Conservation (phyloP, 805 yeast genomes). For the Lipomyces chichibuensis region DNA sequence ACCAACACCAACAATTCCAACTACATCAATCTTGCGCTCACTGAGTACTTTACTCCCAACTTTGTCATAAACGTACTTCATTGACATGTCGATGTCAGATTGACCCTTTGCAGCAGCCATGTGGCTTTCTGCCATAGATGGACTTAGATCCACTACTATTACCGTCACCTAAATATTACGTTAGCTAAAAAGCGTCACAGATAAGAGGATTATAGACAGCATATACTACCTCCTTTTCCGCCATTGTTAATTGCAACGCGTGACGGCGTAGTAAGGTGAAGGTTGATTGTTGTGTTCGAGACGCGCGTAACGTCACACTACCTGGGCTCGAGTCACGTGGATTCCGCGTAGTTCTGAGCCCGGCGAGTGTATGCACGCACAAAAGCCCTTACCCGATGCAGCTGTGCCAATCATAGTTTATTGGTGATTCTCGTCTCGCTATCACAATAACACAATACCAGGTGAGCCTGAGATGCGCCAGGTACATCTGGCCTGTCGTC, state of each 20-base stretch:
- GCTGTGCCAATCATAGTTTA: not conserved
- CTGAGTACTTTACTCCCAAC: slow-evolving; percentile 40
- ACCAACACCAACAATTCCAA: slow-evolving; percentile 39
- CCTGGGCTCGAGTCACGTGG: too few relatives aligned
- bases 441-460: not conserved
- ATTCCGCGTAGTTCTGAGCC: too few relatives aligned
- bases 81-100: slow-evolving; percentile 26
- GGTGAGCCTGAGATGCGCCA: not conserved
- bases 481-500: not conserved
- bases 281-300: too few relatives aligned
- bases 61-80: slow-evolving; percentile 50
- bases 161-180: slow-evolving; percentile 45
- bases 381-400: not conserved
- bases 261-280: too few relatives aligned
- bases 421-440: not conserved
- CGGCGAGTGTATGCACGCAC: not conserved
- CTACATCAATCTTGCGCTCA: slow-evolving; percentile 40
- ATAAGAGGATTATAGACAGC: not conserved
- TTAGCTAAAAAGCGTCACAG: not conserved
- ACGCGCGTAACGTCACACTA: too few relatives aligned
- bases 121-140: slow-evolving; percentile 39
- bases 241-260: slow-evolving; percentile 26
- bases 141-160: slow-evolving; percentile 56
- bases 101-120: slow-evolving; percentile 18
- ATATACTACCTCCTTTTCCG: slow-evolving; percentile 38